Evolutionary conservation across 2,329 filamentous ascomycete species (phyloP).

Genomic region (Colletotrichum orbiculare): DNA sequence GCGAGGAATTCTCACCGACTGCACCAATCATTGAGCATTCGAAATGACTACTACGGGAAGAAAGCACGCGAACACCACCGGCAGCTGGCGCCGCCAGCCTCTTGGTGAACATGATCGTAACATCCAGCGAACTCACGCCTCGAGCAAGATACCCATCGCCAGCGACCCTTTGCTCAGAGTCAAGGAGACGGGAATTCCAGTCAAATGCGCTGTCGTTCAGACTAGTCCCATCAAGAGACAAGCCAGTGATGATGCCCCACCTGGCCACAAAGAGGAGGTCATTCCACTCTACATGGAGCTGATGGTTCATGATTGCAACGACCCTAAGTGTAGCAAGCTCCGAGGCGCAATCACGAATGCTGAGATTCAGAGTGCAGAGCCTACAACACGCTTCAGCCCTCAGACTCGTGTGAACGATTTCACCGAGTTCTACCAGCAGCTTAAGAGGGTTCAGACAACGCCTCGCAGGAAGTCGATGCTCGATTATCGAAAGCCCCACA

Average conservation of each 20-base stretch:
- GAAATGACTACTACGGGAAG: neutral
- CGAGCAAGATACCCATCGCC: conserved; percentile 5
- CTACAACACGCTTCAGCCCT: conserved; percentile 25
- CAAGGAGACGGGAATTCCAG: neutral
- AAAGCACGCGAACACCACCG: neutral
- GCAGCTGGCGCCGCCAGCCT: no score
- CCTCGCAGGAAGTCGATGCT: conserved; percentile 30
- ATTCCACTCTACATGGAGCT: conserved; percentile 26
- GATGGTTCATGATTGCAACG: conserved; percentile 21
- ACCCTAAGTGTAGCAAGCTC: conserved; percentile 17
- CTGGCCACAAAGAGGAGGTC: conserved; percentile 23
- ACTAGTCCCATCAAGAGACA: neutral
- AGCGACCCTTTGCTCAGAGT: conserved; percentile 4
- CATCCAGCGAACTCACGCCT: no score
- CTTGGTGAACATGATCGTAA: neutral
- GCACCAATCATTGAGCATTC: conserved; percentile 14
- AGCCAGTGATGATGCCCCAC: neutral
- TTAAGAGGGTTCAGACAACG: conserved; percentile 1
- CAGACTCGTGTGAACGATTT: conserved; percentile 1
- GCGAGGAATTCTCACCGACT: conserved; percentile 20
- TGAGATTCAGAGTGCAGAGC: conserved; percentile 30
- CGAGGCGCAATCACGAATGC: conserved; percentile 21
- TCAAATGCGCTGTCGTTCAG: neutral
- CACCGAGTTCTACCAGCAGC: conserved; percentile 19
- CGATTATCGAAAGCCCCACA: conserved; percentile 3